These are phyloP conservation scores for Serendipita indica DNA, from an alignment of 768 basidiomycete species.

Conservation along the genomic window DNA sequence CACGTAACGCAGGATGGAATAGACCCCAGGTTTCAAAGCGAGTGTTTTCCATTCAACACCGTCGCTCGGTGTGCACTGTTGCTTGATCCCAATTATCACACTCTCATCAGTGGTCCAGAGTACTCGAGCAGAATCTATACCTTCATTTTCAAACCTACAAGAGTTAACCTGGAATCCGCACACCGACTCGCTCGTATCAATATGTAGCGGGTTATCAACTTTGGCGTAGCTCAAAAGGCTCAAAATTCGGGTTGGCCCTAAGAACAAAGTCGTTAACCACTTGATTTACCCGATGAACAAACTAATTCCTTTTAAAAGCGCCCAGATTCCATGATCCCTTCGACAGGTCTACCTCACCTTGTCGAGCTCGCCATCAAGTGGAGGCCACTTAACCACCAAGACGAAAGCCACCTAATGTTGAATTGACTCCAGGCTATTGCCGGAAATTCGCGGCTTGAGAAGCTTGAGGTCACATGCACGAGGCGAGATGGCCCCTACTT, in stretches of 20 bases:
- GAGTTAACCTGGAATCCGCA: too few relatives aligned
- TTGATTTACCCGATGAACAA: neutral
- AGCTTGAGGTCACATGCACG: neutral
- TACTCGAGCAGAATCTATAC: too few relatives aligned
- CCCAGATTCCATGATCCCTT: neutral
- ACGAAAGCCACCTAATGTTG: neutral
- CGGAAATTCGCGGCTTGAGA: neutral
- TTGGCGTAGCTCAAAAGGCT: too few relatives aligned
- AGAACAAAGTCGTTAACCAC: neutral
- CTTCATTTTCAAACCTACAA: too few relatives aligned
- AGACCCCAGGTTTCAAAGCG: too few relatives aligned
- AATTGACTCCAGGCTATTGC: neutral
- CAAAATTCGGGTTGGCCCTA: neutral
- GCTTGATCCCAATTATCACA: too few relatives aligned
- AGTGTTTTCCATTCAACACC: too few relatives aligned
- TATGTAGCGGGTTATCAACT: too few relatives aligned
- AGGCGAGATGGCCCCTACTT: neutral
- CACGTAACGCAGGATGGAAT: too few relatives aligned
- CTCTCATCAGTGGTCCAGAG: too few relatives aligned
- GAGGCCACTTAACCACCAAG: neutral
- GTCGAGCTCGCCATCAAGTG: neutral
- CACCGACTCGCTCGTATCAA: too few relatives aligned
- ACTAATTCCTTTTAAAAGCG: neutral
- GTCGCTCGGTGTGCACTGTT: too few relatives aligned
- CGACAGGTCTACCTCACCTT: neutral